Evolutionary conservation across 805 yeast genomes (phyloP).

Genomic region (Ogataea methanolica): DNA sequence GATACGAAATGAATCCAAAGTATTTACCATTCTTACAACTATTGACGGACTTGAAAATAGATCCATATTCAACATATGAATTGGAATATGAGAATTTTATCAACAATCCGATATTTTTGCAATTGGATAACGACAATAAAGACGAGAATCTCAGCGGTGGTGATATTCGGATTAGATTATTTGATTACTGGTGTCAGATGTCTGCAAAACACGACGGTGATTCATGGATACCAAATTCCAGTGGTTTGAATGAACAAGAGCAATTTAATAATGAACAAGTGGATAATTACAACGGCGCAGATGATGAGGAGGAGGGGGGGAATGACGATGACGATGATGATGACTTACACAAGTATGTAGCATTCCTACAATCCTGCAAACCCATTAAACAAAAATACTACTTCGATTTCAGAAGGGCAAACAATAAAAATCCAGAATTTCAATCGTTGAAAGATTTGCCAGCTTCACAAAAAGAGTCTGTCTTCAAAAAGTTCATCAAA

Average conservation of each 20-base stretch:
- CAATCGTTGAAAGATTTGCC: constrained; percentile 3
- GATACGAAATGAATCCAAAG: not conserved
- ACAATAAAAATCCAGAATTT: constrained; percentile 10
- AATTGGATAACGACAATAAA: constrained; percentile 12
- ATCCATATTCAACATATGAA: constrained; percentile 22
- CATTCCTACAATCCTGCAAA: constrained; percentile 6
- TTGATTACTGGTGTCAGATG: constrained; percentile 20
- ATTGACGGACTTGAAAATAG: constrained; percentile 9
- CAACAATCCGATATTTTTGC: constrained; percentile 19
- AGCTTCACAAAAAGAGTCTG: constrained; percentile 13
- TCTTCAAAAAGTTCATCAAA: constrained; percentile 11
- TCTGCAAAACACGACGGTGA: not conserved
- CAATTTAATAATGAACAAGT: not conserved
- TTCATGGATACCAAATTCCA: not conserved
- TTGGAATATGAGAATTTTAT: constrained; percentile 17
- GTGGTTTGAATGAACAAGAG: not conserved
- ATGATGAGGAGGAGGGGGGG: not conserved
- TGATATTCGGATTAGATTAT: constrained; percentile 13
- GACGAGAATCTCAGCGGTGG: not conserved
- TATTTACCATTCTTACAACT: constrained; percentile 8
- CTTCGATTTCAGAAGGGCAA: constrained; percentile 26
- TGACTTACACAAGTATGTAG: constrained; percentile 7
- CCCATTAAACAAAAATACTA: constrained; percentile 15
- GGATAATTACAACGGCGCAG: not conserved
- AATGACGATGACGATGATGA: constrained; percentile 4